Evolutionary conservation across 805 yeast species (phyloP), one percentile per base, ranked within the genome.

Genomic region (Debaryomyces castellii): DNA sequence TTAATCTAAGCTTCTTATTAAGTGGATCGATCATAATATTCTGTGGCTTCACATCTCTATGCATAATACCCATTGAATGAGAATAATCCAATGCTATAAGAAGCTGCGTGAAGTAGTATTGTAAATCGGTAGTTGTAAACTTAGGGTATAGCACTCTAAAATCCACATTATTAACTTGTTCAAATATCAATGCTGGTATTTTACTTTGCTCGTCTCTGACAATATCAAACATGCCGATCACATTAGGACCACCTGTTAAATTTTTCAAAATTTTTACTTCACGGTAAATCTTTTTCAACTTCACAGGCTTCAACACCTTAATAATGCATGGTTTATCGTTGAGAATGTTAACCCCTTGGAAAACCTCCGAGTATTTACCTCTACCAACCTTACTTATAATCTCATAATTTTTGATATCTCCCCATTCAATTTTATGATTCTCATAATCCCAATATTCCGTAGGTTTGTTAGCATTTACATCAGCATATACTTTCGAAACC

Each of bases 31-130:
- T 91, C 96, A 91, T 91, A 51, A 91, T 87, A 65, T 91, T 91
- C 59, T 91, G 96, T 9, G 97, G 97, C 66, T 91, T 91, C 45
- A 91, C 96, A 66, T 91, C 97, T 62, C 97, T 77, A 62, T 91
- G 97, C 83, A 91, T 90, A 49, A 91, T 89, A 18, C 97, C 97
- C 89, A 87, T 87, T 10, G 96, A 87, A 67, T 91, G 97, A 33
- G 91, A 83, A 63, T 80, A 91, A 62, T 91, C 96, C 54, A 91
- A 74, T 10, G 97, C 97, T 55, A 79, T 83, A 51, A 91, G 74
- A 45, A 90, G 72, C 65, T 89, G 89, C 50, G 80, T 81, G 77
- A 90, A 86, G 64, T 91, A 90, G 70, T 76, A 89, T 54, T 89
- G 85, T 51, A 90, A 82, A 59, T 91, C 97, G 41, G 70, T 58